Evolutionary conservation across 306 rosid species (phyloP), one percentile per base, ranked within the genome.

Genomic region (Sicyos edulis): DNA sequence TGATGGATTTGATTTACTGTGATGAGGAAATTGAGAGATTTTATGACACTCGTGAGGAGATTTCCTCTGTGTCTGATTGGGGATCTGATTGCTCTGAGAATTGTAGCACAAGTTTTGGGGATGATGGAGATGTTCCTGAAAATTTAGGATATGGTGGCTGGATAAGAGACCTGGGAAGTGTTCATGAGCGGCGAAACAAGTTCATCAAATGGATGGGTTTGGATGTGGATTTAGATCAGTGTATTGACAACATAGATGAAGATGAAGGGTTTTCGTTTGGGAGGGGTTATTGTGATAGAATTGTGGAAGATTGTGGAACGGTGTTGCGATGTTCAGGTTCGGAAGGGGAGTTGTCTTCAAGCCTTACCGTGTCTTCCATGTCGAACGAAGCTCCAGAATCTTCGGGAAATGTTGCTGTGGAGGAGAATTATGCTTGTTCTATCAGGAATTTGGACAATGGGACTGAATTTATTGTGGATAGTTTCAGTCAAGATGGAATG

Each of bases 11-110:
- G 57, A 68, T 59, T 65, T 58, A 32, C 34, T 56, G 53, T 78
- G 84, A 66, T 51, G 83, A 74, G 69, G 83, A 73, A 68, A 86
- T 73, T 26, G 95, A 85, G 63, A 87, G 78, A 22, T 91, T 86
- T 78, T 85, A 83, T 79, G 97, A 91, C 75, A 82, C 91, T 2
- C 80, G 86, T 42, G 97, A 91, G 74, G 96, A 88, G 72, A 67
- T 88, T 16, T 84, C 88, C 74, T 88, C 90, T 61, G 80, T 80
- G n/a, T 81, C 92, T 40, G 96, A 86, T 80, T 81, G 76, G 79
- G 76, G 74, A 78, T 85, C 82, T 6, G 87, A 81, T 81, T 57
- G 79, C 66, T 77, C 84, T 8, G 88, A 78, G 75, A 86, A 77
- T 69, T 81, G 78, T 61, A 78, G 81, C 62, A 78, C 84, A 63